Evolutionary conservation across 2,329 filamentous ascomycete genomes (phyloP).

Genomic region (Decorospora gaudefroyi): DNA sequence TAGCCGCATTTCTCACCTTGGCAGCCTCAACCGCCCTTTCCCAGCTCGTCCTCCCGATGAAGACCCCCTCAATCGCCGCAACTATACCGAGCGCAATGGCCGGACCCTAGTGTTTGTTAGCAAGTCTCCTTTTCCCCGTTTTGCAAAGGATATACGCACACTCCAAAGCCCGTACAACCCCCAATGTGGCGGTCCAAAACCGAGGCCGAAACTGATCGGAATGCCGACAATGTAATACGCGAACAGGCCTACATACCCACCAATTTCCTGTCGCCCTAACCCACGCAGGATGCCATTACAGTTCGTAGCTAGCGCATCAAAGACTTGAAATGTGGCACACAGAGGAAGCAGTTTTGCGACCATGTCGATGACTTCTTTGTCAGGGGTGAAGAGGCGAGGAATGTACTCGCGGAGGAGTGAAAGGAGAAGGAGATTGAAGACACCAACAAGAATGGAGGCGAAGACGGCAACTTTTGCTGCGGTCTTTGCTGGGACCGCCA

Average conservation of each 20-base stretch:
- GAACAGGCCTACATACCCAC: slow-evolving; percentile 84
- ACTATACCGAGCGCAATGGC: slow-evolving; percentile 69
- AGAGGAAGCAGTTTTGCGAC: slow-evolving; percentile 72
- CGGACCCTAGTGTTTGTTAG: slow-evolving; percentile 45
- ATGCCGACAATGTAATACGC: slow-evolving; percentile 86
- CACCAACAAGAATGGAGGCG: slow-evolving; percentile 70
- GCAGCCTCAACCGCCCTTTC: slow-evolving; percentile 65
- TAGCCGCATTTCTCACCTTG: slow-evolving; percentile 56
- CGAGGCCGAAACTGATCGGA: slow-evolving; percentile 77
- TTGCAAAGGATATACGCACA: slow-evolving; percentile 28
- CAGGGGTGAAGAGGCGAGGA: slow-evolving; percentile 73
- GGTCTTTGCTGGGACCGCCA: slow-evolving; percentile 78
- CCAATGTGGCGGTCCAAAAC: slow-evolving; percentile 77
- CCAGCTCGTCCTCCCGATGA: slow-evolving; percentile 61
- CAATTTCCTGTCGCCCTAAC: slow-evolving; percentile 84
- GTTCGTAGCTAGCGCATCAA: slow-evolving; percentile 77
- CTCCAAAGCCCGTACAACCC: slow-evolving; percentile 79
- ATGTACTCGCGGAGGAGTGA: slow-evolving; percentile 71
- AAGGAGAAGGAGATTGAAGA: slow-evolving; percentile 76
- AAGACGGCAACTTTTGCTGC: slow-evolving; percentile 77
- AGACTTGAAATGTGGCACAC: slow-evolving; percentile 85
- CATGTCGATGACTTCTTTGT: slow-evolving; percentile 68
- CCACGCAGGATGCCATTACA: slow-evolving; percentile 86
- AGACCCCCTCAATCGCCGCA: slow-evolving; percentile 59
- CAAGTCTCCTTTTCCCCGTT: not conserved